Base-by-base conservation (phyloP, 2,329 filamentous ascomycete species). In the Aureobasidium sp. region DNA sequence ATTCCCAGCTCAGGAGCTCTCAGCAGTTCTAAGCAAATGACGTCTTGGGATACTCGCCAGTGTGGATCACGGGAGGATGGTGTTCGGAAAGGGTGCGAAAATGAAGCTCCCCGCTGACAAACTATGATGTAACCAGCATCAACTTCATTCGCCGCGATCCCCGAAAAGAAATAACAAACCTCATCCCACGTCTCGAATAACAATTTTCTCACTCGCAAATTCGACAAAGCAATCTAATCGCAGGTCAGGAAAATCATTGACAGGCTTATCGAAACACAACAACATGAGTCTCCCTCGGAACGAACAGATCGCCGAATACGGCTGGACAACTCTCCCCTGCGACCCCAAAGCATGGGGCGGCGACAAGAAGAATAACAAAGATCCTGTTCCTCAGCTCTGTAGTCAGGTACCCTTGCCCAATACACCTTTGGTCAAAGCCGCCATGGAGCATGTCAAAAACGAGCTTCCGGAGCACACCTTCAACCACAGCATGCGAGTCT, bases 401-500 rank as follows among this genome's bases (percentile, higher is more conserved):
- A 31, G 12, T 49, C 12, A 49, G 1, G 31, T 59, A 17, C 5
- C 31, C 9, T 17, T 59, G 36, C 56, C 56, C 1, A 44, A 39
- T 22, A 39, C 56, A 6, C 22, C 56, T 8, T 27, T 59, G 44
- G 17, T 59, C 22, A 59, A 48, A 25, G 56, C 56, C 2, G 44
- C 56, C 7, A 22, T 49, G 34, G 51, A 62, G 3, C 29, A 62
- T 20, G 51, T 62, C 8, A 57, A 49, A 22, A 8, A 48, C 1
- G 51, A 48, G 14, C 73, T 88, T 1, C 69, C 78, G 0, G 68
- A 73, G 15, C 77, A 83, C 66, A 88, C 85, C 0, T 90, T 84
- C 70, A 85, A 88, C 67, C 88, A 91, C 71, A 85, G 81, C 20
- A 84, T 90, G 80, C 78, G 88, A 12, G 87, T 90, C 1, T 91